A percentile compares a stretch with the other conserved stretches of the same genome.
These are phyloP conservation scores for Protostelium mycophagum DNA, from an alignment of 78 protist genomes.

Conservation along the genomic window DNA sequence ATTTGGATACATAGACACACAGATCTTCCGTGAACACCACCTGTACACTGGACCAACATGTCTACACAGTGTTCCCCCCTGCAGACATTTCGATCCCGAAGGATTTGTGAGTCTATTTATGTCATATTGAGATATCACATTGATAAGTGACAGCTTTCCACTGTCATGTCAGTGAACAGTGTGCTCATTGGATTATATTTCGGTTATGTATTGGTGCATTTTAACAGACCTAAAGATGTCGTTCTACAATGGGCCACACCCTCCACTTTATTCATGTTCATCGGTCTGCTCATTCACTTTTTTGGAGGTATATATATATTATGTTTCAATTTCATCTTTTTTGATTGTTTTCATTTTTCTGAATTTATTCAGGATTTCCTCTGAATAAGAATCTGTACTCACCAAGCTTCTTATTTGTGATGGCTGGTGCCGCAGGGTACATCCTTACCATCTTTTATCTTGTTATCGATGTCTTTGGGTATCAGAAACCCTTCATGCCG, in stretches of 20 bases:
- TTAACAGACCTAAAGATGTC: not conserved
- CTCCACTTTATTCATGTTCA: not conserved
- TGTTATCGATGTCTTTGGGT: not conserved
- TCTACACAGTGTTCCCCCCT: not conserved
- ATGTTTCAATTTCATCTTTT: no score
- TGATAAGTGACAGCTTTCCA: not conserved
- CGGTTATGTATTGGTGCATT: not conserved
- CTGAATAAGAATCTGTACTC: slow-evolving; percentile 1
- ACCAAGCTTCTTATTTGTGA: not conserved
- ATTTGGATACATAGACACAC: not conserved
- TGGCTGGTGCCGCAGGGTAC: not conserved
- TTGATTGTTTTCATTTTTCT: not conserved
- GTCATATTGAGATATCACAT: not conserved
- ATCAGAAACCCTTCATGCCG: not conserved
- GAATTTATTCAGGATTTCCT: not conserved
- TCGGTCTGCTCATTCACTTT: not conserved
- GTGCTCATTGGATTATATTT: not conserved
- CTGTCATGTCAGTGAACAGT: not conserved
- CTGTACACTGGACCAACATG: not conserved
- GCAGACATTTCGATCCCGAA: not conserved
- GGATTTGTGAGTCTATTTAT: not conserved
- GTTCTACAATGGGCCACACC: not conserved
- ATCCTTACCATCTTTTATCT: not conserved
- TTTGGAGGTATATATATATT: not conserved
- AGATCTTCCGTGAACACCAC: not conserved